A percentile compares a stretch with the other conserved stretches of the same genome.
These are phyloP conservation scores for Penicillium bovifimosum DNA, from an alignment of 495 filamentous ascomycete genomes.

Conservation along the genomic window DNA sequence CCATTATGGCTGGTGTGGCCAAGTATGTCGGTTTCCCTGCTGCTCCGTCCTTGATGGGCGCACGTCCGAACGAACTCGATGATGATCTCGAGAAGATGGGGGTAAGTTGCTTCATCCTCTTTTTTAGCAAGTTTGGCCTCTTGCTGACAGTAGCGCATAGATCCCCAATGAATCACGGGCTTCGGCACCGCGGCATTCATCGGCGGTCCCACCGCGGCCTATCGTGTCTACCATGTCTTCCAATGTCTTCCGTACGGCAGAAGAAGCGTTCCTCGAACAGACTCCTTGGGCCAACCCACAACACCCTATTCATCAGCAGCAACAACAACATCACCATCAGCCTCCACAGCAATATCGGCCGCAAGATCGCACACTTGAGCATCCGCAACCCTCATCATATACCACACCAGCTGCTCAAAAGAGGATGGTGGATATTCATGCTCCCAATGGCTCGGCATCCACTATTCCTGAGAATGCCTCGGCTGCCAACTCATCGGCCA, in stretches of 20 bases:
- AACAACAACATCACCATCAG: slow-evolving; percentile 31
- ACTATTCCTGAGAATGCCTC: slow-evolving; percentile 51
- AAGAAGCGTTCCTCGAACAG: slow-evolving; percentile 76
- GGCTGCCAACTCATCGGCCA: slow-evolving; percentile 40
- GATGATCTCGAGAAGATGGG: slow-evolving; percentile 86
- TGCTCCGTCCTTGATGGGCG: slow-evolving; percentile 72
- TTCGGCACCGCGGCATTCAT: slow-evolving; percentile 24
- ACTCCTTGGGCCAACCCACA: slow-evolving; percentile 87
- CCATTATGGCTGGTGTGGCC: slow-evolving; percentile 80
- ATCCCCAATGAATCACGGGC: slow-evolving; percentile 35
- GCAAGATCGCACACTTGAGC: slow-evolving; percentile 29
- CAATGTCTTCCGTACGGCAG: slow-evolving; percentile 45
- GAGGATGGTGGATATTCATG: slow-evolving; percentile 46
- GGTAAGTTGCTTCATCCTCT: slow-evolving; percentile 50
- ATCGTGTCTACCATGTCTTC: slow-evolving; percentile 37
- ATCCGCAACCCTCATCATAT: slow-evolving; percentile 33
- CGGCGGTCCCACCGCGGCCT: slow-evolving; percentile 23
- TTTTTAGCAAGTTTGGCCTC: background rate
- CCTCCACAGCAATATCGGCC: slow-evolving; percentile 34
- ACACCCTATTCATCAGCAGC: slow-evolving; percentile 64
- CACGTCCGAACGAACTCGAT: slow-evolving; percentile 67
- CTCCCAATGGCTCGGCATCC: slow-evolving; percentile 51
- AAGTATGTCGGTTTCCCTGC: slow-evolving; percentile 95
- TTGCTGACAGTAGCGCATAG: slow-evolving; percentile 20
- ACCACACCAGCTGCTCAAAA: slow-evolving; percentile 51